phyloP scores from a whole-genome alignment of 192 early-diverging fungal species.

The Podila minutissima region DNA sequence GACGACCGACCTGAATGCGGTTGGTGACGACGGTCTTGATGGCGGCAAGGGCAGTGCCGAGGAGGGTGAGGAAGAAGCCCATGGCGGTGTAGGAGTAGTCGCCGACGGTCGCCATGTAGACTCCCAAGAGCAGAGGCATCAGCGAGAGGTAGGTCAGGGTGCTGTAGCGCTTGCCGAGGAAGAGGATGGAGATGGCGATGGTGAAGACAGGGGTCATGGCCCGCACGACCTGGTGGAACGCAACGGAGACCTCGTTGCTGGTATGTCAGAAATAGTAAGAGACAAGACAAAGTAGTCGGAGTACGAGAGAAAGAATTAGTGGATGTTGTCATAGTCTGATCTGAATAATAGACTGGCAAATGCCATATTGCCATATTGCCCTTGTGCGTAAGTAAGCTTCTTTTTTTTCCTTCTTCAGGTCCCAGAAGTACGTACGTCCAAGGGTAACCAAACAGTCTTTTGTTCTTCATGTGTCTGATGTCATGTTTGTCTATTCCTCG shows the following conservation, averaged over 20 bases:
- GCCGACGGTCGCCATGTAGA: slow-evolving; percentile 85
- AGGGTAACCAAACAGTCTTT: too few species aligned
- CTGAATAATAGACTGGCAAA: too few species aligned
- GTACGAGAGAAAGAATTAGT: not conserved
- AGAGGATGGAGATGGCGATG: slow-evolving; percentile 67
- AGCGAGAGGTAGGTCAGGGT: slow-evolving; percentile 68
- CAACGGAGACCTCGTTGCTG: slow-evolving; percentile 45
- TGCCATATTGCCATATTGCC: too few species aligned
- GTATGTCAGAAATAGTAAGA: not conserved
- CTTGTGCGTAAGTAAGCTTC: too few species aligned
- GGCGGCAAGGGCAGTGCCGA: slow-evolving; percentile 83
- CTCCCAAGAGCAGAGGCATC: slow-evolving; percentile 75
- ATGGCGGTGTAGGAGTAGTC: slow-evolving; percentile 78
- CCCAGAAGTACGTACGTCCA: too few species aligned
- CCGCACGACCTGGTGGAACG: slow-evolving; percentile 86
- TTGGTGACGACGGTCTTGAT: slow-evolving; percentile 89
- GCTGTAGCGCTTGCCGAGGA: slow-evolving; percentile 65
- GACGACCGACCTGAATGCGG: slow-evolving; percentile 77
- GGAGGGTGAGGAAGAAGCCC: slow-evolving; percentile 81
- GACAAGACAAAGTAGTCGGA: not conserved
- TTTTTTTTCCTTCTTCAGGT: slow-evolving; percentile 1
- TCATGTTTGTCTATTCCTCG: too few species aligned
- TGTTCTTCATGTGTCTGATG: too few species aligned
- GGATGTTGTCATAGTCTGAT: not conserved
- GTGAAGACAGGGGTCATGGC: slow-evolving; percentile 89